phyloP scores from a whole-genome alignment of 768 basidiomycete species.

The Boletellus emodensis region DNA sequence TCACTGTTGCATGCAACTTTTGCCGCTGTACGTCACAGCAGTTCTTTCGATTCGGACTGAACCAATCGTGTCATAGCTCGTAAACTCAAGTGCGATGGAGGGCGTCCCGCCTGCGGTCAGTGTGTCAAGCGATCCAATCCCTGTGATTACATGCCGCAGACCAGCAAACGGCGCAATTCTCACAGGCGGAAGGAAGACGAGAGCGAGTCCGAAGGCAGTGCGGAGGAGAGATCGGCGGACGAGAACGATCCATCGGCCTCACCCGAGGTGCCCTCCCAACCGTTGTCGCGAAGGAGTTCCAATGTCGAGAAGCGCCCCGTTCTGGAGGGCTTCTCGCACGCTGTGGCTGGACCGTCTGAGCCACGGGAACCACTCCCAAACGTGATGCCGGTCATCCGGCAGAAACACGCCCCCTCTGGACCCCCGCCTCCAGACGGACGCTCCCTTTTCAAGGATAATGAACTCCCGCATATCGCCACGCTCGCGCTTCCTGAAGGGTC shows the following conservation, averaged over 20 bases:
- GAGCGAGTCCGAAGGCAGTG: conserved; percentile 57
- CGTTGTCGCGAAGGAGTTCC: conserved; percentile 34
- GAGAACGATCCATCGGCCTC: conserved; percentile 53
- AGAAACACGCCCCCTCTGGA: conserved; percentile 26
- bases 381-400: conserved; percentile 34
- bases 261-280: conserved; percentile 39
- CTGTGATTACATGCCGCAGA: conserved; percentile 75
- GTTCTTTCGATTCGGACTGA: conserved; percentile 15
- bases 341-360: conserved; percentile 35
- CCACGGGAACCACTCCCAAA: conserved; percentile 42
- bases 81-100: conserved; percentile 86
- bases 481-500: conserved; percentile 57
- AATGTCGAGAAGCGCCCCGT: conserved; percentile 35
- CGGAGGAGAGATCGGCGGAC: conserved; percentile 54
- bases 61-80: conserved; percentile 49
- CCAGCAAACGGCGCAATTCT: conserved; percentile 68
- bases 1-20: conserved; percentile 87
- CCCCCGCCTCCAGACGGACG: conserved; percentile 33
- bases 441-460: conserved; percentile 53
- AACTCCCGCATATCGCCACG: conserved; percentile 70
- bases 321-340: conserved; percentile 29
- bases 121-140: conserved; percentile 73
- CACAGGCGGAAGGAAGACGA: conserved; percentile 62
- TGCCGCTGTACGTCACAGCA: conserved; percentile 67
- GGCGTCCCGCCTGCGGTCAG: conserved; percentile 77